Base-by-base conservation (phyloP, 139 green algal species). In the Coelastrella sp. region DNA sequence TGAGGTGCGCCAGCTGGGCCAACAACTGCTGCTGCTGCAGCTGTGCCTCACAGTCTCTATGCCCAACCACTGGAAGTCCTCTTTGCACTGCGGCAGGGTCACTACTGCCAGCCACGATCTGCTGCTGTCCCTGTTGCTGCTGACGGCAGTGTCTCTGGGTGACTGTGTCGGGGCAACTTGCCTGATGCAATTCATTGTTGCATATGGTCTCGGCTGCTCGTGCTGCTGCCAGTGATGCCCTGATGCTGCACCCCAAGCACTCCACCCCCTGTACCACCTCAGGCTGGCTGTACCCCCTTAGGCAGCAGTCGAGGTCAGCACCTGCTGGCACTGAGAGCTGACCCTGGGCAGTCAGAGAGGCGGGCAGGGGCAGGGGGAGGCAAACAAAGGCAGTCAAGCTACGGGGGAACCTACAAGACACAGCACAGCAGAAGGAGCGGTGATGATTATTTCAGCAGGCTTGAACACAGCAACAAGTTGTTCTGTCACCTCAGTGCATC, bases 141-240 rank as follows among this genome's bases (percentile, higher is more conserved):
- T 49, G 35, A 49, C 35, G 35, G 35, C 35, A 49, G 35, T 49
- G 35, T 49, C 3, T 1, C 3, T 49, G 35, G 35, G 35, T 49
- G 35, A 49, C 35, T 49, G 35, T 49, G 35, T 49, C 35, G 3
- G 35, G 35, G 35, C 35, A 49, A 49, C 35, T 49, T 49, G 1
- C 35, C 35, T 49, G 35, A 49, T 49, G 35, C 35, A 49, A 3
- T 49, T 49, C 35, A 49, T 49, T 49, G 35, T 3, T 49, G 78
- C 56, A 25, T 49, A 59, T 7, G 7, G 78, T 19, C 17, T n/a
- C 61, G 35, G 8, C n/a, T 65, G 61, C 61, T 78, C 60, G n/a
- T 84, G 82, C 82, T 87, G 82, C 82, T 87, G 84, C 68, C 83
- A 88, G 24, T n/a, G 85, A 61, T 57, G 58, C 73, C n/a, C 6